phyloP scores from a whole-genome alignment of 1,139 yeast genomes.

The Protomyces inundatus region DNA sequence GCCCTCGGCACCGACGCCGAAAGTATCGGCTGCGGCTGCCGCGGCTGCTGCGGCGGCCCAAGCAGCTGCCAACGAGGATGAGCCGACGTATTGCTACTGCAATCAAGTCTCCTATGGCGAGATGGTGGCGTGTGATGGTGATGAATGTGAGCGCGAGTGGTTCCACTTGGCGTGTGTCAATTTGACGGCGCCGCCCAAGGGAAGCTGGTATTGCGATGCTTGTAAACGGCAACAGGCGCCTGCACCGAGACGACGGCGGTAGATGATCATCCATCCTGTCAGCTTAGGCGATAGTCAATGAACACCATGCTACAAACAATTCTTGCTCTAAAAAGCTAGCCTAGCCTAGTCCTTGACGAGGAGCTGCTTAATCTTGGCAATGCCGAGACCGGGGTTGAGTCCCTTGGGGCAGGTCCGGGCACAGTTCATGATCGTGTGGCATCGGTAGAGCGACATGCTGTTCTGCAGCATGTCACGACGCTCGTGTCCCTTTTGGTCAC shows the following conservation, averaged over 20 bases:
- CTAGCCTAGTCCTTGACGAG: slow-evolving; percentile 44
- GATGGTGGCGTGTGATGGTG: slow-evolving; percentile 98
- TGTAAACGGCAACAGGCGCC: slow-evolving; percentile 44
- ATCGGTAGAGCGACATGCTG: slow-evolving; percentile 96
- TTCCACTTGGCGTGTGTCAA: slow-evolving; percentile 96
- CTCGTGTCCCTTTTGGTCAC: slow-evolving; percentile 78
- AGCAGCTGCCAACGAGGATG: slow-evolving; percentile 36
- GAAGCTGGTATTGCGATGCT: slow-evolving; percentile 96
- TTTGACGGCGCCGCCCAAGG: slow-evolving; percentile 81
- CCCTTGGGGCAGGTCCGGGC: slow-evolving; percentile 90
- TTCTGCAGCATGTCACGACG: slow-evolving; percentile 91
- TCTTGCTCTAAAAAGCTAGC: slow-evolving; percentile 42
- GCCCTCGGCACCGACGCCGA: slow-evolving; percentile 3
- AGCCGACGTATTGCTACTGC: slow-evolving; percentile 92
- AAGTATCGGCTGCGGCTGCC: slow-evolving; percentile 1
- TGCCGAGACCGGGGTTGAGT: slow-evolving; percentile 95
- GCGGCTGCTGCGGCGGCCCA: slow-evolving; percentile 1
- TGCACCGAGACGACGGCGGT: slow-evolving; percentile 9
- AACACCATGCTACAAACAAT: not conserved
- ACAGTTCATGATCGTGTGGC: slow-evolving; percentile 59
- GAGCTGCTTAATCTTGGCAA: slow-evolving; percentile 93
- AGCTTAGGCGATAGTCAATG: not conserved
- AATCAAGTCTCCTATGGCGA: slow-evolving; percentile 96
- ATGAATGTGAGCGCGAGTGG: slow-evolving; percentile 90
- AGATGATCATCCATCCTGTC: not conserved